Percentiles rank a stretch among this genome's conserved stretches.
Evolutionary conservation across 768 basidiomycete genomes (phyloP).

Genomic region (Nidularia pulvinata): DNA sequence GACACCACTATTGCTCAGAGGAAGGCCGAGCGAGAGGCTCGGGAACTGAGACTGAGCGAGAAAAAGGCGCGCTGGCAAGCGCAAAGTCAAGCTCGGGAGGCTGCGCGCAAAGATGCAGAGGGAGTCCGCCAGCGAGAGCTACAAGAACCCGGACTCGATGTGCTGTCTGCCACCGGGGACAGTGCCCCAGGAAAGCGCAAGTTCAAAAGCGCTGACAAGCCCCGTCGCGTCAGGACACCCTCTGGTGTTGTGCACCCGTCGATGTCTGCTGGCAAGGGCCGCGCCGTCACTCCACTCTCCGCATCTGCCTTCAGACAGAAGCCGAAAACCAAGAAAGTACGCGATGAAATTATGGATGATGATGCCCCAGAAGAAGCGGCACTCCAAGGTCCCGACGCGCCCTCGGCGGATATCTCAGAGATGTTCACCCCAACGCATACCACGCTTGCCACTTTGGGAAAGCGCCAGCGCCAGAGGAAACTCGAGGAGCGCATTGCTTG

Average conservation of each 20-base stretch:
- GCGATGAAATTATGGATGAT: not conserved
- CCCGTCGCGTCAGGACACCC: not conserved
- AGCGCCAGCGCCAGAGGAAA: not conserved
- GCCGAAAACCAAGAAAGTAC: too few relatives aligned
- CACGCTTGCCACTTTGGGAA: not conserved
- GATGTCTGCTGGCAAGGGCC: not conserved
- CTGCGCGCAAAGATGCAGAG: not conserved
- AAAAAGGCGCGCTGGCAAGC: not conserved
- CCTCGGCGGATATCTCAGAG: not conserved
- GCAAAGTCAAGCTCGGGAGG: not conserved
- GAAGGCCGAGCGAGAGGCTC: slow-evolving; percentile 14
- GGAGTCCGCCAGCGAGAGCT: not conserved
- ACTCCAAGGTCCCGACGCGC: not conserved
- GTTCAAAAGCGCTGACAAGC: too few relatives aligned
- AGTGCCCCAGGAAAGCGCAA: too few relatives aligned
- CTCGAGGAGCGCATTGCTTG: not conserved
- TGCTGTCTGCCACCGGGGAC: too few relatives aligned
- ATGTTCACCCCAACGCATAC: not conserved
- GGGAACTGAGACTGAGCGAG: slow-evolving; percentile 6
- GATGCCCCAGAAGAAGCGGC: not conserved
- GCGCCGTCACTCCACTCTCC: too few relatives aligned
- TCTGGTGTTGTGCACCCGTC: not conserved
- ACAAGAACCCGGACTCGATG: too few relatives aligned
- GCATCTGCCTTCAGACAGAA: too few relatives aligned
- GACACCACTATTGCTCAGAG: slow-evolving; percentile 3